Evolutionary conservation across 169 alveolate species (phyloP), one percentile per base, ranked within the genome.

Genomic region (Plasmodium inui): DNA sequence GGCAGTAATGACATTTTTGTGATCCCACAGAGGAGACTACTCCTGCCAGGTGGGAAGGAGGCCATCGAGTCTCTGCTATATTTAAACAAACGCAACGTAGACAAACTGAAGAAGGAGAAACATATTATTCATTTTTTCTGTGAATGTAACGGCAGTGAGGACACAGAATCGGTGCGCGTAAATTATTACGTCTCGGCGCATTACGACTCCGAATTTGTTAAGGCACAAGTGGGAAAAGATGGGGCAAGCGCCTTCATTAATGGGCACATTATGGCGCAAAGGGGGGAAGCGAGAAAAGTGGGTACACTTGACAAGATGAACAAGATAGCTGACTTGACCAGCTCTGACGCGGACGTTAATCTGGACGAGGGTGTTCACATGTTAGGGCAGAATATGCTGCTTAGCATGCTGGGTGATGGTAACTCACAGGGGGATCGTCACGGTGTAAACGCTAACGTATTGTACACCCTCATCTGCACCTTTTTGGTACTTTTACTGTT

Each of bases 1-100:
- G 53, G 41, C 7, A 70, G 82, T 61, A 61, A 83, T 12, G 53
- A 83, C 72, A 83, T 83, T 67, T 83, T 83, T 83, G 92, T 83
- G 6, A 30, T 46, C 14, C 92, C 78, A 0, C 19, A 57, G 41
- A 83, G 81, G 39, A 12, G 39, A 39, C 4, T 83, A 37, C 72
- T 44, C 50, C 37, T 12, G 28, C 30, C 26, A 67, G 30, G 37
- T 5, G 71, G 28, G 50, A 46, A 26, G 28, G 44, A 8, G 41
- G 92, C 22, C 50, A 34, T 83, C 32, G 92, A 83, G 72, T 28
- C 46, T 9, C 28, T 83, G 2, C 46, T 83, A 67, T 30, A 83
- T 67, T 83, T 83, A 67, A 83, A 83, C 44, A 41, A 67, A 1
- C 32, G 61, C n/a, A 83, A 83, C 14, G 19, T 83, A 32, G 81